Conservation (phyloP, 2,329 filamentous ascomycete species). For the Aspergillus brasiliensis region DNA sequence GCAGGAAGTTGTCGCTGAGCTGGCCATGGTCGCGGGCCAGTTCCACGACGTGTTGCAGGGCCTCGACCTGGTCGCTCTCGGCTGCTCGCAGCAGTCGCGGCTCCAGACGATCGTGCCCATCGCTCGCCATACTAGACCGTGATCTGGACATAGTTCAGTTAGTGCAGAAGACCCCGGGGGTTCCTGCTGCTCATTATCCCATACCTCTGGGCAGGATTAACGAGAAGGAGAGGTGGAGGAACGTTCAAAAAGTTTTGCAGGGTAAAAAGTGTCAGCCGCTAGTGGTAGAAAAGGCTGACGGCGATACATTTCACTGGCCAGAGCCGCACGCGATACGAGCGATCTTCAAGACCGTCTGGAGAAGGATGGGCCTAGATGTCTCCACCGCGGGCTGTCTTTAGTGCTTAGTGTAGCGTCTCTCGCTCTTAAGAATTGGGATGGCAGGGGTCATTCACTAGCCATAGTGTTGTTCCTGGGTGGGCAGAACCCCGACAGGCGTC, state of each 20-base stretch:
- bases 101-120: slow-evolving; percentile 42
- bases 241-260: neutral
- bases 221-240: neutral
- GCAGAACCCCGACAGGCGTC: no score
- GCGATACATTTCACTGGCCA: neutral
- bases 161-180: neutral
- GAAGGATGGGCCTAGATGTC: neutral
- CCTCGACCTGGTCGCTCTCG: slow-evolving; percentile 39
- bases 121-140: slow-evolving; percentile 38
- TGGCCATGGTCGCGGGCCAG: slow-evolving; percentile 39
- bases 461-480: neutral
- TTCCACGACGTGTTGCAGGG: slow-evolving; percentile 35
- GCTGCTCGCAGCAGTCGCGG: slow-evolving; percentile 45
- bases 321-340: neutral
- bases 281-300: neutral
- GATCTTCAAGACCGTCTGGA: neutral
- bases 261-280: neutral
- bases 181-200: neutral
- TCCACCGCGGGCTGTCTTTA: neutral
- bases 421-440: no score
- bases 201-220: neutral
- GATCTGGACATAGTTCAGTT: slow-evolving; percentile 28
- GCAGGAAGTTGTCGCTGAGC: slow-evolving; percentile 41
- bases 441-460: neutral
- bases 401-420: neutral